Percentiles rank a stretch among this genome's conserved stretches.
Conservation (phyloP, 164 flowering plant species). For the Amborella trichopoda region DNA sequence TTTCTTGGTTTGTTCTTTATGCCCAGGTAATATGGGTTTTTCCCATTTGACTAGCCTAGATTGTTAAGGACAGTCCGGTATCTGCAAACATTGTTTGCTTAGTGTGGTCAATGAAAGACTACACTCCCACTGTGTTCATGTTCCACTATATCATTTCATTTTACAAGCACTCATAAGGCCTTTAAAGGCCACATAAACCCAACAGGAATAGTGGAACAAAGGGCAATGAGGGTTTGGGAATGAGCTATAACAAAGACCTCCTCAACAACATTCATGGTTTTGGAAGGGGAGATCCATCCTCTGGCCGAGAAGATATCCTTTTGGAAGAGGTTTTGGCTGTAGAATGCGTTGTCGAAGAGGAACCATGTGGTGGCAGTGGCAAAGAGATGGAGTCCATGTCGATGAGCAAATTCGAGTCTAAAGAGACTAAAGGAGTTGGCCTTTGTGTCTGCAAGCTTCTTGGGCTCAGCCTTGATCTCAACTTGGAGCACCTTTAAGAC, state of each 20-base stretch:
- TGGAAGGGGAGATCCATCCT: constrained; percentile 9
- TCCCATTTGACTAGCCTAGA: too few species aligned
- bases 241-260: constrained; percentile 7
- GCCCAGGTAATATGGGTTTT: too few species aligned
- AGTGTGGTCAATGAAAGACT: too few species aligned
- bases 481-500: constrained; percentile 10
- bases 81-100: too few species aligned
- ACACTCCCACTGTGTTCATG: too few species aligned
- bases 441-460: background rate
- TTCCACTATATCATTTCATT: too few species aligned
- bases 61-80: too few species aligned
- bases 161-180: too few species aligned
- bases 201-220: constrained; percentile 10
- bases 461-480: constrained; percentile 3
- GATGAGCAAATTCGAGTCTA: constrained; percentile 4
- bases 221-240: constrained; percentile 11
- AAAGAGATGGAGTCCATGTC: constrained; percentile 9
- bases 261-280: constrained; percentile 9
- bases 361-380: constrained; percentile 10
- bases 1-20: too few species aligned
- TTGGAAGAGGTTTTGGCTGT: constrained; percentile 14
- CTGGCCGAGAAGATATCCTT: constrained; percentile 11
- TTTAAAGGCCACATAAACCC: too few species aligned
- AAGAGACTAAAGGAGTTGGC: constrained; percentile 4
- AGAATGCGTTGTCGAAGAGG: constrained; percentile 8